Conservation (phyloP, 768 basidiomycete species). For the Leccinum uliginosum region DNA sequence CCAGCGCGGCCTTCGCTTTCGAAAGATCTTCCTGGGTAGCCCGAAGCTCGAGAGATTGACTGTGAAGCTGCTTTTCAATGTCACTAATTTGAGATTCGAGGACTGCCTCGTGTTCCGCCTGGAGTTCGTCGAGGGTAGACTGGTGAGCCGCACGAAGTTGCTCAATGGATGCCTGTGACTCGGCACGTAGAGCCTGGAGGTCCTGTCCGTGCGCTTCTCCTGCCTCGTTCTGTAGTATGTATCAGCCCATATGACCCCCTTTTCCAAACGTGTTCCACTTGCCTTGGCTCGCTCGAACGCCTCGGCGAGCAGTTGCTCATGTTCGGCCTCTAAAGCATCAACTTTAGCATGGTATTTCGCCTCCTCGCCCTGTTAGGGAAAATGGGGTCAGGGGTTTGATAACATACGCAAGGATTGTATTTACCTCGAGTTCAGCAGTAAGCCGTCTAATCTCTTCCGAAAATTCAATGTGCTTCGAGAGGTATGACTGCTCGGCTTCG, state of each 20-base stretch:
- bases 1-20: conserved; percentile 64
- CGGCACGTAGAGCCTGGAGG: conserved; percentile 62
- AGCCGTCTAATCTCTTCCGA: conserved; percentile 54
- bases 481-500: conserved; percentile 48
- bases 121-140: conserved; percentile 54
- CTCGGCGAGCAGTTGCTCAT: conserved; percentile 55
- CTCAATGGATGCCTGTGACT: conserved; percentile 61
- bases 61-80: conserved; percentile 61
- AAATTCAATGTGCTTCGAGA: conserved; percentile 48
- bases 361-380: conserved; percentile 55
- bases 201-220: conserved; percentile 63
- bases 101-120: conserved; percentile 57
- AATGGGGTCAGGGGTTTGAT: neutral
- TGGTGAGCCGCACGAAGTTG: conserved; percentile 65
- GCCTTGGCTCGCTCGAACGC: conserved; percentile 81
- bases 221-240: conserved; percentile 58
- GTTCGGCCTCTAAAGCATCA: conserved; percentile 60
- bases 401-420: conserved; percentile 8
- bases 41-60: conserved; percentile 66
- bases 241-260: conserved; percentile 7
- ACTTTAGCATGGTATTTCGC: conserved; percentile 63
- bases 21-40: conserved; percentile 81
- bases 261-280: conserved; percentile 9
- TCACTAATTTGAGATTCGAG: conserved; percentile 53
- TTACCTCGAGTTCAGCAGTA: conserved; percentile 61